These are phyloP conservation scores for Metschnikowia henanensis DNA, from an alignment of 805 yeast species.

Conservation along the genomic window DNA sequence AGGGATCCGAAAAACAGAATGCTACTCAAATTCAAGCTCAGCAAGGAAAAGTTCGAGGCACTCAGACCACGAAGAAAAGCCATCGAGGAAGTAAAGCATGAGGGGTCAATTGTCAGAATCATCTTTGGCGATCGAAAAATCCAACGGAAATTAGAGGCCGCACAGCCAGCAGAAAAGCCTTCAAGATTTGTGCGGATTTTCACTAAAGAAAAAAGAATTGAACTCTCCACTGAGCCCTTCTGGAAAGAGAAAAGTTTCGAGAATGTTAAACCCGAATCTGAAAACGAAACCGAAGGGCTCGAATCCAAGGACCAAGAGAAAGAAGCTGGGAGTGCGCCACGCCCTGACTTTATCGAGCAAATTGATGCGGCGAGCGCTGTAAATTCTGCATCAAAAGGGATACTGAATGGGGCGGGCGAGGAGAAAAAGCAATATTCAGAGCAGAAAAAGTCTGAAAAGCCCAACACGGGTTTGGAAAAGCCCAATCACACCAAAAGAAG, in stretches of 20 bases:
- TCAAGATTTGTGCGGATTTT: constrained; percentile 5
- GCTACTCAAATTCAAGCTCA: constrained; percentile 14
- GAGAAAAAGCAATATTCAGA: too few species aligned
- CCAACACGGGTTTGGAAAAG: background rate
- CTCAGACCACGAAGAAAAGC: background rate
- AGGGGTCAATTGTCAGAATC: constrained; percentile 3
- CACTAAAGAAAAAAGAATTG: constrained; percentile 4
- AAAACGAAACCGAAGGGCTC: too few species aligned
- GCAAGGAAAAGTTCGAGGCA: constrained; percentile 14
- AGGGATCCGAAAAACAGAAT: constrained; percentile 11
- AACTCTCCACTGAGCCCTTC: constrained; percentile 1
- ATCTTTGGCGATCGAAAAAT: background rate
- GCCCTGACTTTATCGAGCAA: too few species aligned
- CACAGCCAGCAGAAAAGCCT: background rate
- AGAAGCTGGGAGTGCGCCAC: too few species aligned
- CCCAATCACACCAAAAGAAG: constrained; percentile 1
- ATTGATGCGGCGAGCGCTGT: too few species aligned
- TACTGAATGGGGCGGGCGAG: too few species aligned
- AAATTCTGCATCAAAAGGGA: too few species aligned
- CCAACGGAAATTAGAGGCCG: background rate
- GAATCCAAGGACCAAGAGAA: too few species aligned
- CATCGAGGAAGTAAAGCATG: background rate
- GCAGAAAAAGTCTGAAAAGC: too few species aligned
- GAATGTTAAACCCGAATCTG: background rate
- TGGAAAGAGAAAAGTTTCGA: background rate